These are phyloP conservation scores for Aspergillus homomorphus DNA, from an alignment of 495 filamentous ascomycete species.

Conservation along the genomic window DNA sequence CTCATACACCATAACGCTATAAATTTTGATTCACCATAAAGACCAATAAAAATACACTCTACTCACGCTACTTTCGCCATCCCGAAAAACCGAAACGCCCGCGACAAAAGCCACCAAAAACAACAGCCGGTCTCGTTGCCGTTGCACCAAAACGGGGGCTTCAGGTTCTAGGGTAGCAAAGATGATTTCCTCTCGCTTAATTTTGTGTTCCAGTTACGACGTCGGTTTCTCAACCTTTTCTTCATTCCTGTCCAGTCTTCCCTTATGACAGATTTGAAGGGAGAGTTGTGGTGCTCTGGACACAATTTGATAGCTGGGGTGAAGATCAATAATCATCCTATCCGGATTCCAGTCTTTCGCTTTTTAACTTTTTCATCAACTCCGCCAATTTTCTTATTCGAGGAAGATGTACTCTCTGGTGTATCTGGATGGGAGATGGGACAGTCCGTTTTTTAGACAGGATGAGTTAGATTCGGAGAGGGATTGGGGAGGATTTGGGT, in stretches of 20 bases:
- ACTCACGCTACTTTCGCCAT: neutral
- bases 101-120: neutral
- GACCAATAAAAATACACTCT: neutral
- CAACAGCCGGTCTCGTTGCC: neutral
- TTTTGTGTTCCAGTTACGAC: no score
- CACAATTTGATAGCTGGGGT: neutral
- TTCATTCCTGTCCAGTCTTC: no score
- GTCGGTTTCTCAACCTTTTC: no score
- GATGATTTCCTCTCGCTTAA: neutral
- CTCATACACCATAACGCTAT: slow-evolving; percentile 6
- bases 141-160: neutral
- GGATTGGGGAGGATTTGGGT: neutral
- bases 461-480: neutral
- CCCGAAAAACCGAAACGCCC: neutral
- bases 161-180: neutral
- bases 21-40: neutral
- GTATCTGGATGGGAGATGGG: neutral
- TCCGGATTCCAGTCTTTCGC: neutral
- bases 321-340: neutral
- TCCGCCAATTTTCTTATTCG: neutral
- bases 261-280: no score
- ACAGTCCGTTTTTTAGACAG: neutral
- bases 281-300: neutral
- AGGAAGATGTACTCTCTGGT: neutral
- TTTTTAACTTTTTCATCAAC: neutral